A percentile compares a stretch with the other conserved stretches of the same genome.
Evolutionary conservation across 208 protist genomes (phyloP).

Genomic region (Acanthamoeba sp.): DNA sequence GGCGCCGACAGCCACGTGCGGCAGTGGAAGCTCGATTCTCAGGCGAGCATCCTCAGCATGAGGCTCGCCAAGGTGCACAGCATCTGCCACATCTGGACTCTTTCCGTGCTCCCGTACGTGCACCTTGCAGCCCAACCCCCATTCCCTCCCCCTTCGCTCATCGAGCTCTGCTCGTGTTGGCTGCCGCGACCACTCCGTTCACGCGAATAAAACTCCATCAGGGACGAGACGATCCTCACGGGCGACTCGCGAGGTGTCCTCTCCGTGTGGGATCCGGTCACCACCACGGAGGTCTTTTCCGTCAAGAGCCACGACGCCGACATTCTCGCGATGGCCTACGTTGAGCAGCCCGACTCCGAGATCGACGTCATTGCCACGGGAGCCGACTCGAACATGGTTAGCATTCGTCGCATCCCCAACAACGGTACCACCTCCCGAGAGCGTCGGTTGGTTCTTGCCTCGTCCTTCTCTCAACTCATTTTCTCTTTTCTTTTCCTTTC

Average conservation of each 20-base stretch:
- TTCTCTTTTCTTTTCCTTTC: background rate
- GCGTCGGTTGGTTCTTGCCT: no score
- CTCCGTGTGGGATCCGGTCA: background rate
- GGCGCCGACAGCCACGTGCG: background rate
- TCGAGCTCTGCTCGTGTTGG: background rate
- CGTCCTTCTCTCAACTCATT: background rate
- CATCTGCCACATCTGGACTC: background rate
- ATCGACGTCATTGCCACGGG: background rate
- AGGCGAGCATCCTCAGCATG: background rate
- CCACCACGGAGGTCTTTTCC: background rate
- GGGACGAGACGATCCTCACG: background rate
- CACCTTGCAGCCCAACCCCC: no score
- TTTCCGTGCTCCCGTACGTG: conserved; percentile 12
- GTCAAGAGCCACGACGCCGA: conserved; percentile 44
- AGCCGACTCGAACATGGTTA: background rate
- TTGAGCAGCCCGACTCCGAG: background rate
- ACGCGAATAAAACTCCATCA: no score
- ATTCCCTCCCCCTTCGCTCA: no score
- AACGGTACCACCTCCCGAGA: background rate
- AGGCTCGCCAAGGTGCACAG: background rate
- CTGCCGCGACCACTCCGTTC: background rate
- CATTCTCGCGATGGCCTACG: background rate
- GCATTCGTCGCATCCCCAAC: background rate
- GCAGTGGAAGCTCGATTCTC: background rate
- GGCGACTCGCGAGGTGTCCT: conserved; percentile 9